These are phyloP conservation scores for Medicago arabica DNA, from an alignment of 306 rosid species.

Conservation along the genomic window DNA sequence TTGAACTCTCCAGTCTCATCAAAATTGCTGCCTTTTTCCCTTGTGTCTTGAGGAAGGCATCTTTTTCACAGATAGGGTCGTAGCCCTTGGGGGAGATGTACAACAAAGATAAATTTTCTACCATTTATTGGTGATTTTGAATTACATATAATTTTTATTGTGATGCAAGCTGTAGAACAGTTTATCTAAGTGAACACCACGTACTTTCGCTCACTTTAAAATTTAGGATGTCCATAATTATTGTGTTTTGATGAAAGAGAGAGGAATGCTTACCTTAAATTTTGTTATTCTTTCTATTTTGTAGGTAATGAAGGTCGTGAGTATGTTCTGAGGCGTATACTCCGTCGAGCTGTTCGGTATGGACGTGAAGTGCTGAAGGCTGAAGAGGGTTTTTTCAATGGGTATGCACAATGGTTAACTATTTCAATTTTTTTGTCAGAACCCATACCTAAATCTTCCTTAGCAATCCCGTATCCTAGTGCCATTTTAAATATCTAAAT, in stretches of 20 bases:
- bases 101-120: conserved; percentile 18
- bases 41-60: conserved; percentile 1
- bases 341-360: conserved; percentile 98
- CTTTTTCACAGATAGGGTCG: conserved; percentile 3
- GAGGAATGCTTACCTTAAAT: conserved; percentile 17
- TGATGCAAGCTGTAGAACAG: conserved; percentile 7
- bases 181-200: conserved; percentile 13
- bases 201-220: neutral
- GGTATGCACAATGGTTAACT: conserved; percentile 58
- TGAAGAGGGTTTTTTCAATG: conserved; percentile 87
- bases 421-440: conserved; percentile 15
- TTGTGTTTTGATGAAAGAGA: neutral
- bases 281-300: conserved; percentile 37
- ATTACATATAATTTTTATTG: neutral
- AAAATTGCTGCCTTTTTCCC: conserved; percentile 13
- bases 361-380: conserved; percentile 92
- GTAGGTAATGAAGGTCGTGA: conserved; percentile 97
- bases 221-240: conserved; percentile 12
- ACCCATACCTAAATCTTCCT: conserved; percentile 12
- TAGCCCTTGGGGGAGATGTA: neutral
- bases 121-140: conserved; percentile 22
- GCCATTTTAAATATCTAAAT: neutral
- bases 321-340: conserved; percentile 96
- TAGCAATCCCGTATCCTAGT: neutral
- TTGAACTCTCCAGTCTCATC: too few species aligned